Base-by-base conservation (phyloP, 306 rosid genomes). In the Trifolium dubium region DNA sequence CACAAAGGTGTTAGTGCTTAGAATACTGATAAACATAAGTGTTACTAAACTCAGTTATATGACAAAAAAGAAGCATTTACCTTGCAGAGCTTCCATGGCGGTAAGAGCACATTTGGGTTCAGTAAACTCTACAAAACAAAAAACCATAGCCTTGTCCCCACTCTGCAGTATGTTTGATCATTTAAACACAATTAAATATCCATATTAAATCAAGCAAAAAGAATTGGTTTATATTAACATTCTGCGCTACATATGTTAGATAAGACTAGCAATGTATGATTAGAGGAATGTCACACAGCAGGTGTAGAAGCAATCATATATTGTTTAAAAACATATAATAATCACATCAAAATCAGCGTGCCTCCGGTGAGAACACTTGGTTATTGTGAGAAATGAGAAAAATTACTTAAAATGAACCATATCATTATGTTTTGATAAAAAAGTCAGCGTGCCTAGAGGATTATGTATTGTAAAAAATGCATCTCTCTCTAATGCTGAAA, bases 61-160 rank as follows among this genome's bases (percentile, higher is more conserved):
- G 15, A 30, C 18, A n/a, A 49, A 30, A 9, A 34, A 28, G 17
- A 67, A 15, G 18, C 17, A 3, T 53, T 62, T 61, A 78, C 88
- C 88, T 80, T 92, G 90, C 64, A 89, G 89, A 79, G 96, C 87
- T 58, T 83, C 93, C 92, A 89, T 64, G 17, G 93, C 97, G 55
- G 90, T 86, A 69, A 72, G 80, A 67, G 97, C 93, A 80, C 85
- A 82, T 35, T 79, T 83, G 41, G 90, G 18, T 63, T 85, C 93
- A 56, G 17, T 29, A 41, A 92, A 92, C 82, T 89, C 96, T 58
- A 92, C 97, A 75, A 92, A 92, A 83, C 96, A 92, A 74, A 92
- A 79, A 46, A 83, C 86, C 80, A 47, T 53, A 63, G 93, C 90
- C 82, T 83, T 86, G 84, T 88, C 96, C 83, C 96, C 93, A 73